These are phyloP conservation scores for Saccharata proteae DNA, from an alignment of 2,329 filamentous ascomycete genomes.

Conservation along the genomic window DNA sequence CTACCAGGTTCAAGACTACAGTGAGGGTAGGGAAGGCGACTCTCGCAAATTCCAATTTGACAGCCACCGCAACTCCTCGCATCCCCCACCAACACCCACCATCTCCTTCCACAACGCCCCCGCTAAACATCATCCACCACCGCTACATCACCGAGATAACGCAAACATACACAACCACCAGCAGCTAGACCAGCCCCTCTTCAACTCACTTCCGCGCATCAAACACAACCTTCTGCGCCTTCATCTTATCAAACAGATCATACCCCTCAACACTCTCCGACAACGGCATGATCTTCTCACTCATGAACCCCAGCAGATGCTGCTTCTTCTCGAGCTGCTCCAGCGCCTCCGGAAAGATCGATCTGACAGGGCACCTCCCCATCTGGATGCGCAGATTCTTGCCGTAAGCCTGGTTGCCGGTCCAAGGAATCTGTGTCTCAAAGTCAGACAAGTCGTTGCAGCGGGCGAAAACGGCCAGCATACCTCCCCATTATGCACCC, in stretches of 20 bases:
- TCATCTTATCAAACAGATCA: conserved; percentile 40
- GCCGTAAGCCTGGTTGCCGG: conserved; percentile 35
- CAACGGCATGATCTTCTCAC: conserved; percentile 41
- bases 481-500: conserved; percentile 35
- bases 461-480: conserved; percentile 4
- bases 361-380: conserved; percentile 38
- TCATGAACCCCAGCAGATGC: conserved; percentile 39
- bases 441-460: not conserved
- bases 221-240: conserved; percentile 42
- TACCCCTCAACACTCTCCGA: conserved; percentile 40
- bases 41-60: no score
- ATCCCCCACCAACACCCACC: no score
- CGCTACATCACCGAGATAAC: no score
- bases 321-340: conserved; percentile 35
- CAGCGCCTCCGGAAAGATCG: conserved; percentile 37
- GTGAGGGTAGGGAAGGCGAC: no score
- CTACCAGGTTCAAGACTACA: no score
- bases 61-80: no score
- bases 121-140: no score
- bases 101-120: no score
- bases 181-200: no score
- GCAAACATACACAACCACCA: no score
- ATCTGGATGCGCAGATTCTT: conserved; percentile 40
- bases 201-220: conserved; percentile 28
- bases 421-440: conserved; percentile 29